Percentiles rank a stretch among this genome's conserved stretches.
phyloP scores from a whole-genome alignment of 495 filamentous ascomycete species.

The Cercophora scortea region DNA sequence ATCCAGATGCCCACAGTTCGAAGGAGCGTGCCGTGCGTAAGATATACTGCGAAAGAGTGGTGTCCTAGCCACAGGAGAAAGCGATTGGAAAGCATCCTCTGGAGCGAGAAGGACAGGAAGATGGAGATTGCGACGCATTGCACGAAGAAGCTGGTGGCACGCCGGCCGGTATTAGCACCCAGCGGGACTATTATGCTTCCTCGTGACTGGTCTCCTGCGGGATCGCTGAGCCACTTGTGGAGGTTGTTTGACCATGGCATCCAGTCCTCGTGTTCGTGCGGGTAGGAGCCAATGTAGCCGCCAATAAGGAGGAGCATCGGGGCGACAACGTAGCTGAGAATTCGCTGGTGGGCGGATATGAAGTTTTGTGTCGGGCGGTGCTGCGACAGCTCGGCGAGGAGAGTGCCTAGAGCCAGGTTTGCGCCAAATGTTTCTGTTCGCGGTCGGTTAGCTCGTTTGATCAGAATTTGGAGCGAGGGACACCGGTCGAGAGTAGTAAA shows the following conservation, averaged over 20 bases:
- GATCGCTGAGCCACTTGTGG: slow-evolving; percentile 16
- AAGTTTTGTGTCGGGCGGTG: slow-evolving; percentile 45
- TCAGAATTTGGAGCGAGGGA: too few species aligned
- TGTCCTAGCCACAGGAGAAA: slow-evolving; percentile 58
- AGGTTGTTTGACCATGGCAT: slow-evolving; percentile 49
- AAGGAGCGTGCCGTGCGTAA: slow-evolving; percentile 57
- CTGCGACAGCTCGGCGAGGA: slow-evolving; percentile 54
- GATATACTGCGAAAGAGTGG: slow-evolving; percentile 61
- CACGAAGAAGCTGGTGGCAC: slow-evolving; percentile 45
- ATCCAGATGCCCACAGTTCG: slow-evolving; percentile 56
- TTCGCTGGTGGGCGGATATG: slow-evolving; percentile 37
- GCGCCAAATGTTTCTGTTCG: slow-evolving; percentile 46
- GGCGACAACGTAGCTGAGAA: slow-evolving; percentile 36
- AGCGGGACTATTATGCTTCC: slow-evolving; percentile 48
- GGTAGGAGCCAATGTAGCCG: slow-evolving; percentile 51
- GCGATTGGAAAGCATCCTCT: slow-evolving; percentile 47
- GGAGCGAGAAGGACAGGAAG: slow-evolving; percentile 47
- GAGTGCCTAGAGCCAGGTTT: slow-evolving; percentile 54
- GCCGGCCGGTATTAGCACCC: slow-evolving; percentile 44
- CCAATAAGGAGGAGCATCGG: slow-evolving; percentile 39
- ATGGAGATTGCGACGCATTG: slow-evolving; percentile 45
- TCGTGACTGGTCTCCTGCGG: slow-evolving; percentile 13
- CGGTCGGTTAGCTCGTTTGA: slow-evolving; percentile 2
- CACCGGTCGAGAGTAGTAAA: too few species aligned
- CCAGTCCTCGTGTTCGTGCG: slow-evolving; percentile 51